phyloP scores from a whole-genome alignment of 176 grass and related monocot species.

The Phragmites australis region DNA sequence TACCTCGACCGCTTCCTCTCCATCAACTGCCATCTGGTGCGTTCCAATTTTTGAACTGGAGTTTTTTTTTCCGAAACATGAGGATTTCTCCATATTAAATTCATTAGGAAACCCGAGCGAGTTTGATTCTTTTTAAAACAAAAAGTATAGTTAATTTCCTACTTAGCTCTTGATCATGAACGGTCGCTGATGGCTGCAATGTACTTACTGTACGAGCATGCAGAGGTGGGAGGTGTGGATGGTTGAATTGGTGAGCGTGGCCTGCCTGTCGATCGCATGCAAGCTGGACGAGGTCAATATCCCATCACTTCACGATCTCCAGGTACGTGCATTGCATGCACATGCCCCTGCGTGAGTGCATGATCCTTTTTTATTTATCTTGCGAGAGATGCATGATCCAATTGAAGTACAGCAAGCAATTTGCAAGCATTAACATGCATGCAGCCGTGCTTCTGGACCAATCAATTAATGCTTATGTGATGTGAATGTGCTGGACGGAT shows the following conservation, averaged over 20 bases:
- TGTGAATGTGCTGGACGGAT: no score
- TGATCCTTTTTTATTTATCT: not conserved
- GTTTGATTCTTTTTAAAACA: no score
- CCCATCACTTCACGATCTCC: constrained; percentile 73
- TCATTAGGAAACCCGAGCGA: no score
- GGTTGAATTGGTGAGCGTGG: constrained; percentile 80
- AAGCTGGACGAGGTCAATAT: constrained; percentile 69
- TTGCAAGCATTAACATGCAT: no score
- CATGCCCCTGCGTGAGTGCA: not conserved
- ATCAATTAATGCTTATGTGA: not conserved
- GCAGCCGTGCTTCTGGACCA: not conserved
- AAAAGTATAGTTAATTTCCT: not conserved
- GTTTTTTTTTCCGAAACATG: no score
- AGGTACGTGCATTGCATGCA: constrained; percentile 38
- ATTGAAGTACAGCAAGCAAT: not conserved
- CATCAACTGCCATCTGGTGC: constrained; percentile 55
- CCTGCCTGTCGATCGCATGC: constrained; percentile 74
- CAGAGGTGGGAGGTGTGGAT: constrained; percentile 88
- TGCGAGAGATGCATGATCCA: not conserved
- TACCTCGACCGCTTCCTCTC: constrained; percentile 82
- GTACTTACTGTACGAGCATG: no score
- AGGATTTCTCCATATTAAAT: no score
- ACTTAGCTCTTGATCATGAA: not conserved
- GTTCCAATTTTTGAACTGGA: not conserved
- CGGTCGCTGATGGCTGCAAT: not conserved